These are phyloP conservation scores for Colletotrichum sp. DNA, from an alignment of 2,329 filamentous ascomycete genomes.

Conservation along the genomic window DNA sequence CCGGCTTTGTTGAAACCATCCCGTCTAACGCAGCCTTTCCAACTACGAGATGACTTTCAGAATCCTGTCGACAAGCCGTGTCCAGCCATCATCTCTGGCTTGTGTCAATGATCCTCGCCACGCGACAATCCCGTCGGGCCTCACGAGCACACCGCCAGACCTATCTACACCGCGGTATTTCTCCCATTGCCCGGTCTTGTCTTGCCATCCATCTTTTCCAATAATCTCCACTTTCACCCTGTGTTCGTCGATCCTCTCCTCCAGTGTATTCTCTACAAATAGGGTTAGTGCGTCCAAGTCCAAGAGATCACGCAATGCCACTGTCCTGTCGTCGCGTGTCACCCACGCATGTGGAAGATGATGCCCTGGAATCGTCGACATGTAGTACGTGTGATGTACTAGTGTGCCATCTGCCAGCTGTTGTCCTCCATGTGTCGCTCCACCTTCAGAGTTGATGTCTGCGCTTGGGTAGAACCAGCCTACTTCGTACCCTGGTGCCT, in stretches of 20 bases:
- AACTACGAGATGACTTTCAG: background rate
- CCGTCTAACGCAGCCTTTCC: fast-evolving
- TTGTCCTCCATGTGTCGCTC: background rate
- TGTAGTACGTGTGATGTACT: background rate
- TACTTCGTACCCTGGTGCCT: background rate
- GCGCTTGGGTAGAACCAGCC: background rate
- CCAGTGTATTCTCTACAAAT: background rate
- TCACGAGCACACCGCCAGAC: background rate
- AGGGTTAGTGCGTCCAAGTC: background rate
- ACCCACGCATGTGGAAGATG: background rate
- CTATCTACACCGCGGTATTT: background rate
- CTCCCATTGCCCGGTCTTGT: background rate
- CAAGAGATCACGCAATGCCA: background rate
- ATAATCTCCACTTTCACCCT: background rate
- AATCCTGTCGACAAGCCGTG: background rate
- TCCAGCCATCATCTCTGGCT: background rate
- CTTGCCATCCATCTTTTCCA: background rate
- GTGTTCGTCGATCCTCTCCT: background rate
- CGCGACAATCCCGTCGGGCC: background rate
- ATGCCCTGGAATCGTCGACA: background rate
- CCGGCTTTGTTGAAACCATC: background rate
- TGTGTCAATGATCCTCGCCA: background rate
- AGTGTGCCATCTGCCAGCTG: background rate
- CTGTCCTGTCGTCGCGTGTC: background rate
- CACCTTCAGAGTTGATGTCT: background rate